Base-by-base conservation (phyloP, 345 rosid genomes). In the Eucalyptus pauciflora region DNA sequence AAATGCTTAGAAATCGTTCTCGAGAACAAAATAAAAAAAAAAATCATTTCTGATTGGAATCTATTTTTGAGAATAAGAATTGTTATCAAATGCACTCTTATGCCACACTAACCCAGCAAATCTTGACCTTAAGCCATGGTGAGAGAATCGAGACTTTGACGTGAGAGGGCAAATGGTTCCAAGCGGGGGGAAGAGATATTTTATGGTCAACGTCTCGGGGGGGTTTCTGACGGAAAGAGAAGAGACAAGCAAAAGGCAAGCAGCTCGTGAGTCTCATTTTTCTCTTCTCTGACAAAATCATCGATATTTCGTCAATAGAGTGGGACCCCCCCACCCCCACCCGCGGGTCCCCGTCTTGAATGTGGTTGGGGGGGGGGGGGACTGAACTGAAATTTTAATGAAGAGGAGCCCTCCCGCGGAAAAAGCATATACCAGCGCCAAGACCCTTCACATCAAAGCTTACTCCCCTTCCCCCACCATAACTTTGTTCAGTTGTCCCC, bases 1-100 rank as follows among this genome's bases (percentile, higher is more conserved):
- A 41, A 41, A 41, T 41, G 33, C 41, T 41, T 41, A 41, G 4
- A 41, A 41, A 41, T 41, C 4, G 4, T 41, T 41, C 41, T 4
- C 41, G 4, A 41, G 0, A 41, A 41, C 41, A 41, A 41, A 41
- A 41, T 41, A 41, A 41, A 41, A 41, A 41, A 4, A 41, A 41
- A 1, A 41, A 41, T 41, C 41, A 41, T 41, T 41, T 41, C 5
- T 4, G 1, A 41, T 41, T 41, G 5, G 1, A 41, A 41, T 41
- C 5, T 41, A 41, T 41, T 41, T 41, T 41, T 5, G 41, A 41
- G 41, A 41, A 41, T 41, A 41, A 37, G 41, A 41, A 41, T 41
- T 5, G 5, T 41, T 41, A 5, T 1, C 41, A 41, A 41, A 41
- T 5, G 41, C 41, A 5, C 41, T 37, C 58, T 1, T 1, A 7